Evolutionary conservation across 129 eudicot species (phyloP), one percentile per base, ranked within the genome.

Genomic region (Flaveria ramosissima): DNA sequence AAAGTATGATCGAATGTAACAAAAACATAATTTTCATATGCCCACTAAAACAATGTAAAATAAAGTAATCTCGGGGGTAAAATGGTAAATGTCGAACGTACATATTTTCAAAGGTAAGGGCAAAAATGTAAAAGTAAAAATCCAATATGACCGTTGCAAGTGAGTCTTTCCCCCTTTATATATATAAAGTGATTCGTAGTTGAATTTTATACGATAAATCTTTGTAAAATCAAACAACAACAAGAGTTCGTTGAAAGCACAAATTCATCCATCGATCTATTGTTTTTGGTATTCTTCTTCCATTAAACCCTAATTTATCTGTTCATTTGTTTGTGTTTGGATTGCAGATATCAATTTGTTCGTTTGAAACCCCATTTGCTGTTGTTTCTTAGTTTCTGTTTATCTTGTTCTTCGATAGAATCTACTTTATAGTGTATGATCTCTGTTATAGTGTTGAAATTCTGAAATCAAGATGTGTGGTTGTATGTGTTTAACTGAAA

Each of bases 61-160:
- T 52, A n/a, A 52, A n/a, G 6, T n/a, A 15, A 52, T 52, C 48
- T 45, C 3, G 48, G 48, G 48, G 2, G 20, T n/a, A n/a, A n/a
- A n/a, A n/a, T n/a, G n/a, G n/a, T n/a, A 52, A 52, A 15, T 52
- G 9, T 0, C 12, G 3, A 59, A 59, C 16, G 16, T 59, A 61
- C 26, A 61, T 13, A 60, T 6, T 4, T 60, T 0, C 16, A 60
- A 60, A 60, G 66, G n/a, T n/a, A 67, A 36, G 81, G 81, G 74
- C 74, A 77, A 77, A 66, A 21, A 6, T 2, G 81, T 67, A 53
- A 77, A 67, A 13, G 1, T 10, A 6, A 9, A 65, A 1, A 1
- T 11, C 4, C 15, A 67, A 77, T 77, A 77, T 77, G 81, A 77
- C 81, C 81, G 81, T 77, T 77, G 74, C 23, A 47, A 62, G 52